phyloP scores from a whole-genome alignment of 306 rosid genomes.

The Potentilla sterilis region DNA sequence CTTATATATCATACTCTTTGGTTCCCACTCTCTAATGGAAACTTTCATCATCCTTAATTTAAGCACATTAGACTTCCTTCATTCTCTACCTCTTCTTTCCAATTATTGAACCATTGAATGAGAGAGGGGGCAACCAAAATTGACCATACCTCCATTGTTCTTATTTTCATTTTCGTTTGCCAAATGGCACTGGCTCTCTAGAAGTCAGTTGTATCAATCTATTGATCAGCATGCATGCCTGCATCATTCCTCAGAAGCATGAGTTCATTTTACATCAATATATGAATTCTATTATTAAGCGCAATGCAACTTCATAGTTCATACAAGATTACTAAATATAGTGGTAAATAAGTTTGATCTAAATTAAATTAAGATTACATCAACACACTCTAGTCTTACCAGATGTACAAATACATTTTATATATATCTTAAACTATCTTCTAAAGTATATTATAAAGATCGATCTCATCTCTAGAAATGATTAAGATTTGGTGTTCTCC shows the following conservation, averaged over 20 bases:
- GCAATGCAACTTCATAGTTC: neutral
- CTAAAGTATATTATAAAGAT: neutral
- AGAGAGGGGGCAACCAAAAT: slow-evolving; percentile 1
- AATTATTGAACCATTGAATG: slow-evolving; percentile 19
- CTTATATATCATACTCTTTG: neutral
- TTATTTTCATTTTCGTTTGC: neutral
- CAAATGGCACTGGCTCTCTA: neutral
- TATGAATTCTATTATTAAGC: too few species aligned
- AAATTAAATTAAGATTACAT: neutral
- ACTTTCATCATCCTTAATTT: slow-evolving; percentile 9
- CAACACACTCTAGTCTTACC: too few species aligned
- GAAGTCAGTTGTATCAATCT: neutral
- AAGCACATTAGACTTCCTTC: slow-evolving; percentile 7
- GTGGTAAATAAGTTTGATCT: too few species aligned
- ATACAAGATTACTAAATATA: neutral
- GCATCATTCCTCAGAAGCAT: neutral
- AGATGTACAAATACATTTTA: neutral
- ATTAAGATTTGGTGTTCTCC: slow-evolving; percentile 9
- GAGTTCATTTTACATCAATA: neutral
- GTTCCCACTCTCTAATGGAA: slow-evolving; percentile 17
- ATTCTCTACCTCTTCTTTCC: slow-evolving; percentile 14
- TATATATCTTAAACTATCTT: neutral
- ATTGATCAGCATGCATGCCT: neutral
- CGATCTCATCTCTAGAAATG: neutral
- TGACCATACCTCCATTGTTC: slow-evolving; percentile 10